These are phyloP conservation scores for Cenchrus purpureus DNA, from an alignment of 176 grass and related monocot species.

Conservation along the genomic window DNA sequence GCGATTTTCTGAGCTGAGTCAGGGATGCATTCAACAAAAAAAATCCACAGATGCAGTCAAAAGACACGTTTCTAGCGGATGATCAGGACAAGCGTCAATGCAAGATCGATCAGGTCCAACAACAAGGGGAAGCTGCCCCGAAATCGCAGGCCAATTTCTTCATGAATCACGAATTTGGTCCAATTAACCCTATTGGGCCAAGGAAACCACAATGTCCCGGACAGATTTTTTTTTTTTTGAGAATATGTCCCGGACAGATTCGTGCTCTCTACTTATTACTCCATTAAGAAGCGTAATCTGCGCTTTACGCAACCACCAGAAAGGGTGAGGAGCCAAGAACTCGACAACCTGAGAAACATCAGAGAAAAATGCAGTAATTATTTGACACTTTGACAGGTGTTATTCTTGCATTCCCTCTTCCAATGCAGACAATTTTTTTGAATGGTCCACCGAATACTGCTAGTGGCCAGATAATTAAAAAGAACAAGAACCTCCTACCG, in stretches of 20 bases:
- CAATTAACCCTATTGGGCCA: neutral
- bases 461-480: too few relatives aligned
- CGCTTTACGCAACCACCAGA: neutral
- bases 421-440: too few relatives aligned
- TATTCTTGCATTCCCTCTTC: too few relatives aligned
- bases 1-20: too few relatives aligned
- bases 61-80: too few relatives aligned
- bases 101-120: neutral
- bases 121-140: neutral
- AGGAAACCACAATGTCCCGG: neutral
- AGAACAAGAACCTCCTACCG: too few relatives aligned
- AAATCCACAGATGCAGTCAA: neutral
- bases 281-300: neutral
- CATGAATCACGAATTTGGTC: neutral
- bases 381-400: neutral
- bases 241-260: neutral
- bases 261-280: too few relatives aligned
- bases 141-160: constrained; percentile 11
- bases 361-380: neutral
- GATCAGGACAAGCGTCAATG: neutral
- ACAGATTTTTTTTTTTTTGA: neutral
- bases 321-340: neutral
- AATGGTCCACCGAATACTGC: too few relatives aligned
- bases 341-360: neutral
- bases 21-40: neutral